Evolutionary conservation across 164 flowering plant species (phyloP).

Genomic region (Brasenia schreberi): DNA sequence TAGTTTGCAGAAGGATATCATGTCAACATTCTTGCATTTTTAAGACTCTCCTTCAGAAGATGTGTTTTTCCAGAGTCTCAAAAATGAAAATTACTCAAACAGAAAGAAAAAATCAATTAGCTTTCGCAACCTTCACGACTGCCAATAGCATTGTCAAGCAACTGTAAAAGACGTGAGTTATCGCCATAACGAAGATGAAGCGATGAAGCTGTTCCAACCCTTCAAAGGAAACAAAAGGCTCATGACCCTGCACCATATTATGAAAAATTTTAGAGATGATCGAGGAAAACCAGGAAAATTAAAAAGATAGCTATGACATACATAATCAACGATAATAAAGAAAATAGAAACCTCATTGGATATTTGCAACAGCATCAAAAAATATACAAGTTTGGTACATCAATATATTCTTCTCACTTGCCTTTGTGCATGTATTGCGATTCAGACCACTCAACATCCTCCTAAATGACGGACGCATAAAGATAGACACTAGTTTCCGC

Average conservation of each 20-base stretch:
- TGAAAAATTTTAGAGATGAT: background rate
- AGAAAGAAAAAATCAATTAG: background rate
- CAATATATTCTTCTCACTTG: conserved; percentile 10
- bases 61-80: too few species aligned
- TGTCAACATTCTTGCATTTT: too few species aligned
- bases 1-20: too few species aligned
- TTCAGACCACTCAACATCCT: conserved; percentile 40
- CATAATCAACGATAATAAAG: too few species aligned
- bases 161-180: conserved; percentile 91
- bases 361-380: too few species aligned
- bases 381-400: too few species aligned
- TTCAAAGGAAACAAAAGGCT: conserved; percentile 94
- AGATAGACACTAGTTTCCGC: conserved; percentile 38
- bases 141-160: conserved; percentile 96
- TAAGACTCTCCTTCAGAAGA: too few species aligned
- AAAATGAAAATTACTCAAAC: background rate
- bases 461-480: conserved; percentile 32
- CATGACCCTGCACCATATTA: conserved; percentile 49
- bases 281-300: background rate
- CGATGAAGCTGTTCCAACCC: conserved; percentile 98
- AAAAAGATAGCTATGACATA: too few species aligned
- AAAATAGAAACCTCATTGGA: too few species aligned
- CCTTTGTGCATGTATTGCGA: conserved; percentile 65
- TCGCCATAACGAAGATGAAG: conserved; percentile 95
- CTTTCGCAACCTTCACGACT: conserved; percentile 68